Evolutionary conservation across 768 basidiomycete genomes (phyloP).

Genomic region (Harrya chromipes): DNA sequence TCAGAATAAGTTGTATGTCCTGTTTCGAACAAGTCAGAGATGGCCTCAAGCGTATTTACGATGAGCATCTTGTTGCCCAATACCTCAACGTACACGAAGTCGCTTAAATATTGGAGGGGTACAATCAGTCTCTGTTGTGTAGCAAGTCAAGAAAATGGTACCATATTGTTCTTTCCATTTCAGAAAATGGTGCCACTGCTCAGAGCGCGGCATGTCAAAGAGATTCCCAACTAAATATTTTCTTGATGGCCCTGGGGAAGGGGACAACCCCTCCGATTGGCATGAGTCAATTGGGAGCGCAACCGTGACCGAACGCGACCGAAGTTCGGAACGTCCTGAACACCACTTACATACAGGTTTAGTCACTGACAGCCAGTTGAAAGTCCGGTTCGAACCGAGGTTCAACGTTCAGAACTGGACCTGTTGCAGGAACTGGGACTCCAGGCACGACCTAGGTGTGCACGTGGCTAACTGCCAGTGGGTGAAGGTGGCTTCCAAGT

Average conservation of each 20-base stretch:
- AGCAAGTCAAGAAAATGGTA: background rate
- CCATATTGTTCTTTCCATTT: slow-evolving; percentile 10
- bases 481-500: too few species aligned
- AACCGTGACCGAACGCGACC: too few species aligned
- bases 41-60: slow-evolving; percentile 26
- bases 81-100: slow-evolving; percentile 28
- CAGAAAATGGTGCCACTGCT: slow-evolving; percentile 8
- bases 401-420: too few species aligned
- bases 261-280: slow-evolving; percentile 5
- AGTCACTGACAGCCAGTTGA: too few species aligned
- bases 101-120: slow-evolving; percentile 15
- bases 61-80: slow-evolving; percentile 29
- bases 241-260: slow-evolving; percentile 4
- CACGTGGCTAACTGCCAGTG: too few species aligned
- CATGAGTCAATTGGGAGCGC: too few species aligned
- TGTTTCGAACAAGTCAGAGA: slow-evolving; percentile 30
- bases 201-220: slow-evolving; percentile 6
- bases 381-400: too few species aligned
- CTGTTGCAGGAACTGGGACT: too few species aligned
- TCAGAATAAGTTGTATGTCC: slow-evolving; percentile 29
- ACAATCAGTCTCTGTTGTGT: background rate
- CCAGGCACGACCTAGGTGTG: too few species aligned
- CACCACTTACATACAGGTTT: too few species aligned
- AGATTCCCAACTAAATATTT: slow-evolving; percentile 4
- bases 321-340: too few species aligned